phyloP scores from a whole-genome alignment of 2,329 filamentous ascomycete genomes.

The Coniochaeta hoffmannii region DNA sequence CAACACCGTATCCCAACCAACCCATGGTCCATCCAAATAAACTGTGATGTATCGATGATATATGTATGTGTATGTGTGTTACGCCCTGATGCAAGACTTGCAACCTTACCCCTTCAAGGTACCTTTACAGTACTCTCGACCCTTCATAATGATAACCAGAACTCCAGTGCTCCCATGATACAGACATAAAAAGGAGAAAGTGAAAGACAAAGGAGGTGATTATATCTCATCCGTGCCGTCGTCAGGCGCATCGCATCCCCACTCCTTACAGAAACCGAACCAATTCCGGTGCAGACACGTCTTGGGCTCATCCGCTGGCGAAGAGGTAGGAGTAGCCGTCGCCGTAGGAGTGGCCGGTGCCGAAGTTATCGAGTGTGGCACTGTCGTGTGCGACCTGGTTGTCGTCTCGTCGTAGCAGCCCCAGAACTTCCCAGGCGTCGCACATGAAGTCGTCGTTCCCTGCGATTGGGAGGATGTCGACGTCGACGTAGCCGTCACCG shows the following conservation, averaged over 20 bases:
- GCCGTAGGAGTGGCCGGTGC: slow-evolving; percentile 18
- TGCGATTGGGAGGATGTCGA: slow-evolving; percentile 20
- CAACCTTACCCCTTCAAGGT: background rate
- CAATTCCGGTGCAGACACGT: slow-evolving; percentile 30
- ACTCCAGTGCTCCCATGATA: slow-evolving; percentile 1
- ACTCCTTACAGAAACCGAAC: slow-evolving; percentile 34
- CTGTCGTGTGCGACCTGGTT: slow-evolving; percentile 19
- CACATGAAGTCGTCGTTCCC: slow-evolving; percentile 20
- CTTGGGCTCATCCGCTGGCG: slow-evolving; percentile 8
- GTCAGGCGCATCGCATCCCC: slow-evolving; percentile 15
- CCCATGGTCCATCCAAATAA: background rate
- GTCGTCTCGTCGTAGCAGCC: slow-evolving; percentile 39
- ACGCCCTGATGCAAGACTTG: background rate
- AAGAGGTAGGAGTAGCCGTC: slow-evolving; percentile 16
- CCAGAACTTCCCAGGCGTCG: slow-evolving; percentile 48
- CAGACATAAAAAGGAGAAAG: background rate
- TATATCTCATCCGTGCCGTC: slow-evolving; percentile 4
- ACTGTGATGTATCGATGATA: background rate
- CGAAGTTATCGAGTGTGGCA: slow-evolving; percentile 16
- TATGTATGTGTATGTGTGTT: background rate
- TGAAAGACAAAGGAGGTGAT: background rate
- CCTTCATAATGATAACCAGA: background rate
- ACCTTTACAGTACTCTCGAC: no score
- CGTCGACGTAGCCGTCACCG: slow-evolving; percentile 26
- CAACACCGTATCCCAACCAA: background rate